Evolutionary conservation across 257 asterid species (phyloP).

Genomic region (Ilex aquifolium): DNA sequence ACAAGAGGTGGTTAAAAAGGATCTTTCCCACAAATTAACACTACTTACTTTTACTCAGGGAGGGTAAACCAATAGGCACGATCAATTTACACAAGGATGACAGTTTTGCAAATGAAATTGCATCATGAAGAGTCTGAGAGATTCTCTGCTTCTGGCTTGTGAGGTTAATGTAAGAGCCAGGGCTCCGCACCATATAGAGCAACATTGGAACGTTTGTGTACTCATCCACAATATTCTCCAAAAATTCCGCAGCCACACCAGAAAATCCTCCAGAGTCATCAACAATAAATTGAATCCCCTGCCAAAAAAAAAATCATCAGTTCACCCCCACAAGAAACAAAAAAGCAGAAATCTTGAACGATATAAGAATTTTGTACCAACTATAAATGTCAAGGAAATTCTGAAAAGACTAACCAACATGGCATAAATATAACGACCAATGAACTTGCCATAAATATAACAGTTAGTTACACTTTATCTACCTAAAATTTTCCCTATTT

Average conservation of each 20-base stretch:
- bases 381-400: too few species aligned
- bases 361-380: too few species aligned
- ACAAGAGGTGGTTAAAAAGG: slow-evolving; percentile 1
- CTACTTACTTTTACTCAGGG: slow-evolving; percentile 59
- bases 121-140: slow-evolving; percentile 66
- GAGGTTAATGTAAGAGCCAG: slow-evolving; percentile 32
- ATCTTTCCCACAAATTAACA: slow-evolving; percentile 12
- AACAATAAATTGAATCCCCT: slow-evolving; percentile 86
- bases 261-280: slow-evolving; percentile 91
- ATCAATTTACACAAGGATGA: slow-evolving; percentile 68
- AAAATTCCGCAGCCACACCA: slow-evolving; percentile 75
- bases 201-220: slow-evolving; percentile 77
- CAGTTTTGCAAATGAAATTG: slow-evolving; percentile 73
- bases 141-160: slow-evolving; percentile 46
- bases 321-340: too few species aligned
- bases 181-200: slow-evolving; percentile 59
- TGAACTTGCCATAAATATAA: too few species aligned
- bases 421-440: too few species aligned
- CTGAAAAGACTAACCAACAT: too few species aligned
- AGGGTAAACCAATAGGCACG: slow-evolving; percentile 80
- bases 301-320: slow-evolving; percentile 1
- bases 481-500: too few species aligned
- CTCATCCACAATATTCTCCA: slow-evolving; percentile 88
- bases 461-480: too few species aligned
- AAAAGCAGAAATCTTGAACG: too few species aligned